phyloP scores from a whole-genome alignment of 371 early-diverging fungal genomes.

The Mortierella sp. region DNA sequence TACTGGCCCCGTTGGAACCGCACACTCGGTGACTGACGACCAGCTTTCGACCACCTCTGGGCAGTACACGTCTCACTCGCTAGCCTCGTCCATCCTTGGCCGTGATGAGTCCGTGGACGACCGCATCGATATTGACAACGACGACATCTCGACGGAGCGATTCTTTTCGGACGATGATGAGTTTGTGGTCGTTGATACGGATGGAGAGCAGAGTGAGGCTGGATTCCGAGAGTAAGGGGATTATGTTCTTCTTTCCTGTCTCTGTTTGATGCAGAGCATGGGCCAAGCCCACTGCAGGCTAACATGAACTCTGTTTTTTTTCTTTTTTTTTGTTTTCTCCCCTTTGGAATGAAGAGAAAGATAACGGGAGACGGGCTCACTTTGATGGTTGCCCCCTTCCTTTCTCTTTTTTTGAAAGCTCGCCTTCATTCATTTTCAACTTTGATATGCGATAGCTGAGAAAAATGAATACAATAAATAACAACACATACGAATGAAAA shows the following conservation, averaged over 20 bases:
- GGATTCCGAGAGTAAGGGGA: neutral
- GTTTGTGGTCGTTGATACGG: conserved; percentile 33
- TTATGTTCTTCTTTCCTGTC: neutral
- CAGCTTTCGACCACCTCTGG: conserved; percentile 35
- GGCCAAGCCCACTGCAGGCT: conserved; percentile 7
- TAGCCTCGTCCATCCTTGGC: conserved; percentile 11
- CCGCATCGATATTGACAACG: conserved; percentile 19
- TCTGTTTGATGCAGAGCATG: conserved; percentile 9
- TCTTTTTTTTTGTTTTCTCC: neutral
- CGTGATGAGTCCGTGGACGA: conserved; percentile 26
- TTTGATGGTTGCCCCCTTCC: neutral
- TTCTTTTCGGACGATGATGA: conserved; percentile 37
- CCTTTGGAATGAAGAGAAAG: neutral
- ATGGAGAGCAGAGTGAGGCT: conserved; percentile 12
- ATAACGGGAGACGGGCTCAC: conserved; percentile 1
- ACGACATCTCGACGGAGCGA: conserved; percentile 10
- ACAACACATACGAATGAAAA: neutral
- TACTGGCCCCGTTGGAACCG: neutral
- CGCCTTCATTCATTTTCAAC: conserved; percentile 13
- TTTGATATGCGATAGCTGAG: conserved; percentile 7
- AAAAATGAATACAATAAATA: neutral
- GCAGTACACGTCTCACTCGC: conserved; percentile 1
- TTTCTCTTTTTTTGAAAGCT: neutral
- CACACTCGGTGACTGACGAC: conserved; percentile 26
- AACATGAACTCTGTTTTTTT: conserved; percentile 1